phyloP scores from a whole-genome alignment of 1,139 yeast species.

The Debaryomyces psychrophilus region DNA sequence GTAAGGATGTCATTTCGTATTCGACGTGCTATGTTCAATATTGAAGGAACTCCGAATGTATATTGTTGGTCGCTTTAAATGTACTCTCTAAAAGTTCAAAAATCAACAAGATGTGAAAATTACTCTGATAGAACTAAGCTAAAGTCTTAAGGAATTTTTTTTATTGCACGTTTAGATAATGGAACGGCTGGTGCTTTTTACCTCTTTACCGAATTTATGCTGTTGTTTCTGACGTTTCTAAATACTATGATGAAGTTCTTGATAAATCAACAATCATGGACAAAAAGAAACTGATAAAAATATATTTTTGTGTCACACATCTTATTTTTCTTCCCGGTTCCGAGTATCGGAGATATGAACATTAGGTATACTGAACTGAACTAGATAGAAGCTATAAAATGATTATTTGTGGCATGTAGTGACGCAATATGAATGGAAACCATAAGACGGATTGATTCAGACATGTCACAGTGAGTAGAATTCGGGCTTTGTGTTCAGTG shows the following conservation, averaged over 20 bases:
- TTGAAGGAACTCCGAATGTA: not conserved
- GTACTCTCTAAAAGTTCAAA: not conserved
- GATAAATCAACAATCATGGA: not conserved
- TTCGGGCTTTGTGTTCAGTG: not conserved
- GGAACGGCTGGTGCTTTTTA: constrained; percentile 4
- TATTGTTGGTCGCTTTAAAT: not conserved
- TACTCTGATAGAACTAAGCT: too few species aligned
- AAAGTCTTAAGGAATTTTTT: too few species aligned
- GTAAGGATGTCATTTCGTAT: constrained; percentile 36
- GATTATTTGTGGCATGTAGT: not conserved
- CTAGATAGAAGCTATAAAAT: not conserved
- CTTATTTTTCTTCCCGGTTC: not conserved
- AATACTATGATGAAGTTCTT: not conserved
- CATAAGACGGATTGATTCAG: not conserved
- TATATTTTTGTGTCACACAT: constrained; percentile 2
- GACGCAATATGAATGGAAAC: not conserved
- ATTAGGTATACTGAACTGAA: not conserved
- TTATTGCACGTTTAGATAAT: not conserved
- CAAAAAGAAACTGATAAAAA: constrained; percentile 4
- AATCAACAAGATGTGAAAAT: too few species aligned
- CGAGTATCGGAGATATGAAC: constrained; percentile 1
- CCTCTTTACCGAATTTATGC: constrained; percentile 8
- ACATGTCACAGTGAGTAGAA: not conserved
- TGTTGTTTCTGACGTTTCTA: constrained; percentile 3
- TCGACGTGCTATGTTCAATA: not conserved